A percentile compares a stretch with the other conserved stretches of the same genome.
Evolutionary conservation across 2,329 filamentous ascomycete species (phyloP).

Genomic region (Apiospora sp.): DNA sequence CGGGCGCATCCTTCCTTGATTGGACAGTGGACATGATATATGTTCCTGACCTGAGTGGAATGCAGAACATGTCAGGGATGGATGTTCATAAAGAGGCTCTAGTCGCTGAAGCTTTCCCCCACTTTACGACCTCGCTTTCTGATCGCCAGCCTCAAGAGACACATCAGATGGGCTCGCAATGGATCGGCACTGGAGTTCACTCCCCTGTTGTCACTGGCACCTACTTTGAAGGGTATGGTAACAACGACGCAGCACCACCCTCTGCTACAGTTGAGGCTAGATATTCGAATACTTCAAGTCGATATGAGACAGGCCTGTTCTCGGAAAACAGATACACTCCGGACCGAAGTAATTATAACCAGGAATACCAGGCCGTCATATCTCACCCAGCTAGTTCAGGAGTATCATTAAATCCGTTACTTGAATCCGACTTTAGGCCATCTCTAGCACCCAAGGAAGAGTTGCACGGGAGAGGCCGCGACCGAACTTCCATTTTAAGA

Average conservation of each 20-base stretch:
- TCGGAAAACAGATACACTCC: background rate
- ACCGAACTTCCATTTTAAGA: background rate
- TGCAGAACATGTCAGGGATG: slow-evolving; percentile 42
- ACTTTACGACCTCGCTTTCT: slow-evolving; percentile 37
- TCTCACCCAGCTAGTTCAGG: background rate
- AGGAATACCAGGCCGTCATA: background rate
- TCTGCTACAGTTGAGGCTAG: background rate
- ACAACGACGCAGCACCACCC: background rate
- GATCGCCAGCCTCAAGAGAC: slow-evolving; percentile 24
- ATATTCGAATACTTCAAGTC: background rate
- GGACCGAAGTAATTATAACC: background rate
- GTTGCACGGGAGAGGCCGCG: background rate
- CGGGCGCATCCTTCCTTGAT: slow-evolving; percentile 42
- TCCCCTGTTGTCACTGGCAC: background rate
- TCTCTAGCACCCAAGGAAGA: background rate
- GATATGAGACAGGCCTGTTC: background rate
- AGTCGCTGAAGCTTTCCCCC: slow-evolving; percentile 49
- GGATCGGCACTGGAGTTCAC: background rate
- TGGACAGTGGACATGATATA: slow-evolving; percentile 58
- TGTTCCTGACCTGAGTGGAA: slow-evolving; percentile 44
- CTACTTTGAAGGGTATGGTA: background rate
- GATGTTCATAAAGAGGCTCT: slow-evolving; percentile 45
- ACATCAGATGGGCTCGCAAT: background rate
- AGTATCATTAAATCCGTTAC: background rate
- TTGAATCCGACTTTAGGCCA: background rate